Base-by-base conservation (phyloP, 306 rosid species). In the Heteromeles arbutifolia region DNA sequence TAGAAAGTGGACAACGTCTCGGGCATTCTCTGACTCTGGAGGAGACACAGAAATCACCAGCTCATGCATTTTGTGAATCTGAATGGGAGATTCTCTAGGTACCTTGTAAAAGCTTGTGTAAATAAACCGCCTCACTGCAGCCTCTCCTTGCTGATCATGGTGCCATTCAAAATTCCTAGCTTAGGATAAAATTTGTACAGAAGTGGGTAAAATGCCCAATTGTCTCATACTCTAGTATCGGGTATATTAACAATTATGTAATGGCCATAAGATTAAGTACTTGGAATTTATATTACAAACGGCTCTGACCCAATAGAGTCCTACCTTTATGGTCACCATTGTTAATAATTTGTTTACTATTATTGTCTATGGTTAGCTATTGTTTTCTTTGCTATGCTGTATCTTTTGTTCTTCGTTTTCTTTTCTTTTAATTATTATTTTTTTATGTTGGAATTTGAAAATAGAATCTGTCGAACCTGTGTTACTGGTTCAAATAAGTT, bases 11-110 rank as follows among this genome's bases (percentile, higher is more conserved):
- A 25, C 84, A 84, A 78, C 73, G 32, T 74, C 65, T 57, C 14
- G 32, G 50, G 61, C 78, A 78, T 67, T 77, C 58, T 74, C 72
- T n/a, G 53, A 50, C 69, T 2, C 7, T 26, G 26, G 71, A 69
- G 29, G 77, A 86, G 57, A 41, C 44, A 12, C 82, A 78, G 69
- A 73, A 83, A 65, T 58, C 50, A 48, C 31, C 29, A 34, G 76
- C 61, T 45, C 45, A 77, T 63, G 87, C 73, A 74, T 43, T 74
- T 59, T 75, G 80, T 48, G 97, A 90, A 82, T 69, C 80, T 14
- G 98, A 90, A 43, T 95, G 99, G 99, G 97, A 92, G 86, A 84
- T 95, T 83, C 90, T 95, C 69, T 89, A 84, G 85, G 50, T 31
- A 28, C 29, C 21, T 41, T 12, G 64, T 80, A 73, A 78, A 65